phyloP scores from a whole-genome alignment of 129 eudicot genomes.

The Helichrysum umbraculigerum region DNA sequence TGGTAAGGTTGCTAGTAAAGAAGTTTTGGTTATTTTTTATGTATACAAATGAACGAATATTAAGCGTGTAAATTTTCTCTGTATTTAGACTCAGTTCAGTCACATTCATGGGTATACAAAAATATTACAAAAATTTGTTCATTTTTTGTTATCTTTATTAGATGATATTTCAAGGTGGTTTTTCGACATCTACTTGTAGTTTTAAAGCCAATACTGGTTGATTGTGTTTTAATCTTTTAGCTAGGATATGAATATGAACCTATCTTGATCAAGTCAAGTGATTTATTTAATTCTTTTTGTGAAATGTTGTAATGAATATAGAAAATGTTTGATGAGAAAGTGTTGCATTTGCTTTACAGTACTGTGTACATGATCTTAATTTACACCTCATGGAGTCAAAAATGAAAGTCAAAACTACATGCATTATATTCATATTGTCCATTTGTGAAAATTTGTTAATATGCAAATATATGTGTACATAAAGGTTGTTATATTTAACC shows the following conservation, averaged over 20 bases:
- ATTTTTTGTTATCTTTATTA: not conserved
- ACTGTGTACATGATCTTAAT: not conserved
- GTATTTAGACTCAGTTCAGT: constrained; percentile 9
- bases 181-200: not conserved
- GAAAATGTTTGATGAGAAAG: not conserved
- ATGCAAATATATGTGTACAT: not conserved
- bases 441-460: not conserved
- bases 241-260: not conserved
- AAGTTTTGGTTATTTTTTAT: constrained; percentile 16
- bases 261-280: not conserved
- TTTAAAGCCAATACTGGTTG: not conserved
- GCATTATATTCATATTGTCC: not conserved
- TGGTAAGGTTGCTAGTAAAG: constrained; percentile 12
- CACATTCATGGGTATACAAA: constrained; percentile 15
- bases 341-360: not conserved
- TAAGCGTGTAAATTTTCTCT: constrained; percentile 16
- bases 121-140: not conserved
- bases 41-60: not conserved
- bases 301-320: not conserved
- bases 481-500: no score
- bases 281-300: not conserved
- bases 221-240: not conserved
- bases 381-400: not conserved
- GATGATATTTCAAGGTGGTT: not conserved
- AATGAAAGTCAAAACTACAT: not conserved